Evolutionary conservation across 2,329 filamentous ascomycete genomes (phyloP), one percentile per base, ranked within the genome.

Genomic region (Neopestalotiopsis rosae): DNA sequence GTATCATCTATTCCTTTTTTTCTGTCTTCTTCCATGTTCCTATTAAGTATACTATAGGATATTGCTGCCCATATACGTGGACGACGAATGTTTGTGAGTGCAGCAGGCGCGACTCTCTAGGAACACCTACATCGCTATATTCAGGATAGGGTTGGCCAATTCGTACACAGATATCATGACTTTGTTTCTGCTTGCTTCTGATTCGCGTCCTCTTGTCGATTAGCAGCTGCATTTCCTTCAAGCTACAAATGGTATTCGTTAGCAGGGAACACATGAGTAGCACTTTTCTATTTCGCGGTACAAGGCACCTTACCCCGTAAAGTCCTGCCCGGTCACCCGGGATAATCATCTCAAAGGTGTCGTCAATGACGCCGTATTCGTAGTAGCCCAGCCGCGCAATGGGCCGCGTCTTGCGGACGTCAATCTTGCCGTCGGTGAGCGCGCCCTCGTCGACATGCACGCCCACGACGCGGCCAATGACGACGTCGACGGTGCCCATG

Each of bases 311-410:
- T 64, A 64, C 61, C 13, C 61, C 61, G 12, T 64, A 64, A 3
- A 64, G 61, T 32, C 52, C 65, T 71, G 67, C 78, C 74, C 56
- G 74, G 34, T 58, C 78, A 62, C 78, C 83, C 3, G 85, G 85
- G 69, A 86, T 82, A 4, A 80, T 76, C 88, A 90, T 90, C 63
- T 90, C 87, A 77, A 90, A 90, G 1, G 85, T 84, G 28, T 87
- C 83, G 65, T 79, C 79, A 2, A 90, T 80, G 12, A 87, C 86
- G 1, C 85, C 80, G 78, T 90, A 90, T 75, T 90, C 81, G 73
- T 86, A 87, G 75, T 90, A 90, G 17, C 88, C 88, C 74, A 85
- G 89, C 32, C 89, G 78, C 6, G 88, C 89, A 77, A 90, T 90
- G 4, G 88, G 88, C 78, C 83, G 79, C 28, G 85, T 88, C 78